These are phyloP conservation scores for Litchi chinensis DNA, from an alignment of 345 rosid genomes.

Conservation along the genomic window DNA sequence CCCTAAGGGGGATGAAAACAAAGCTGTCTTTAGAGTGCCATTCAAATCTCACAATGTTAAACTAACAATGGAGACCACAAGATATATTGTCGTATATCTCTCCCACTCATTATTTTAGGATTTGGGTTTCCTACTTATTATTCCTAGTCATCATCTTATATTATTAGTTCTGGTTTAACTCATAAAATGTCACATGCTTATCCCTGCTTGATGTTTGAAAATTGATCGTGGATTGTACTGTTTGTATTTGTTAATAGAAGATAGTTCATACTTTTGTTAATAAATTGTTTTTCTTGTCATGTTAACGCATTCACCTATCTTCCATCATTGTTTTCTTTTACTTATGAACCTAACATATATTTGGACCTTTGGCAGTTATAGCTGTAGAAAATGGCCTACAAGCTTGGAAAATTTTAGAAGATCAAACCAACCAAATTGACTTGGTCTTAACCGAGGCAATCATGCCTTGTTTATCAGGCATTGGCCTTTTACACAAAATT, in stretches of 20 bases:
- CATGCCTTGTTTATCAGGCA: constrained; percentile 56
- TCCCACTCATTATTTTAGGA: no score
- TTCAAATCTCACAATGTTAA: no score
- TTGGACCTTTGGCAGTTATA: constrained; percentile 35
- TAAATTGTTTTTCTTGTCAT: neutral
- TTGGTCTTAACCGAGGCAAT: constrained; percentile 63
- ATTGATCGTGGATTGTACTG: neutral
- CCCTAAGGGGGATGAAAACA: no score
- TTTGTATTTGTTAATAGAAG: neutral
- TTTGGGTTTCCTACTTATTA: no score
- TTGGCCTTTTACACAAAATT: constrained; percentile 59
- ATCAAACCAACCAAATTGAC: constrained; percentile 49
- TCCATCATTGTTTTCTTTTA: neutral
- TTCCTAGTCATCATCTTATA: no score
- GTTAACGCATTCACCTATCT: neutral
- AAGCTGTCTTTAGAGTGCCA: no score
- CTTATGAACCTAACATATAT: neutral
- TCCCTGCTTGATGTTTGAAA: neutral
- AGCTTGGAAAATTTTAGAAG: constrained; percentile 65
- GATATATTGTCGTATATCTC: no score
- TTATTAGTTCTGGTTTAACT: neutral
- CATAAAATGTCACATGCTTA: neutral
- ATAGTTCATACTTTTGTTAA: neutral
- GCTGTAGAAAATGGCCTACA: constrained; percentile 58
- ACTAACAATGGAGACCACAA: no score